Base-by-base conservation (phyloP, 768 basidiomycete species). In the Epithele typhae region DNA sequence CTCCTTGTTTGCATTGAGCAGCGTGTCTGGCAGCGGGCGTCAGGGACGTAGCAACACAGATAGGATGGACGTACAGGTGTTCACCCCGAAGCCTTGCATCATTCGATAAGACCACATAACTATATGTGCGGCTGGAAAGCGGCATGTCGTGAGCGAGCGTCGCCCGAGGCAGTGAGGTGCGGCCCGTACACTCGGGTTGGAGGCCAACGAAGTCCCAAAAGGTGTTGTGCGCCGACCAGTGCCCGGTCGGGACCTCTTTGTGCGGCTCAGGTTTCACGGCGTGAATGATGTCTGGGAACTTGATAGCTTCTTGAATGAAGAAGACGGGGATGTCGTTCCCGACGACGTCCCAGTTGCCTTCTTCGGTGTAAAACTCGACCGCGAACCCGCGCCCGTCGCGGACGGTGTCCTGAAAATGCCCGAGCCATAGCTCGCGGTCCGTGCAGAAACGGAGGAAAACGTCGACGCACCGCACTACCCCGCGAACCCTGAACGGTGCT, bases 341-440 rank as follows among this genome's bases (percentile, higher is more conserved):
- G 27, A 92, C 90, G 25, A 94, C 67, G 58, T 93, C 91, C 84
- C 84, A 87, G 54, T 88, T 91, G 4, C 90, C 90, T 63, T 92
- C 86, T 1, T 81, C 62, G 0, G 92, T 90, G 63, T 91, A 92
- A 56, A 92, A 81, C 58, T 91, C 84, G 43, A 75, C 68, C 0
- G 92, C 91, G 59, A 94, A 94, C 0, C 92, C 92, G 50, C 91
- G 79, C 19, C 91, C 88, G 58, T 94, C 91, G 33, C 90, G 79
- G 34, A 87, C 85, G 21, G 82, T 84, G 52, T 84, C 81, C 76
- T 82, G 14, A 41, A 45, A 37, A 12, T 6, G 19, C 6, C 9
- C 39, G n/a, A 25, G 25, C 18, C 25, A 7, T 24, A 19, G 21
- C 10, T 4, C 17, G 25, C 33, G 12, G n/a, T 41, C 4, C 25